A percentile compares a stretch with the other conserved stretches of the same genome.
These are phyloP conservation scores for Leptomonas pyrrhocoris DNA, from an alignment of 208 protist genomes.

Conservation along the genomic window DNA sequence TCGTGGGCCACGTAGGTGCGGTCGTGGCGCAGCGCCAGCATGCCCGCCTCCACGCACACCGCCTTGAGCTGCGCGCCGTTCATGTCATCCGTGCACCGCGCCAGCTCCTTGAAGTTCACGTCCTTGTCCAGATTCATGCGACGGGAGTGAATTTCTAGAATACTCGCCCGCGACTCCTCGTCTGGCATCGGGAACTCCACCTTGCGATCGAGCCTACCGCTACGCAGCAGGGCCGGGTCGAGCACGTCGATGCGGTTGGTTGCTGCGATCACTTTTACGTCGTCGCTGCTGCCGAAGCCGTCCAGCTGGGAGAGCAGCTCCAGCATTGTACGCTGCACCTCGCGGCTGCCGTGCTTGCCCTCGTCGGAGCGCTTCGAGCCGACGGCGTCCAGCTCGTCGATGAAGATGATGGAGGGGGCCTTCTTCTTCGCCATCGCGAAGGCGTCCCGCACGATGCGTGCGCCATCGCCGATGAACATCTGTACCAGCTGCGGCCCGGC, in stretches of 20 bases:
- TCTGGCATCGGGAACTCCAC: slow-evolving; percentile 99
- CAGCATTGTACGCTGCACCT: slow-evolving; percentile 99
- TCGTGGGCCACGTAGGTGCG: slow-evolving; percentile 94
- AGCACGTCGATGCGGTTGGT: slow-evolving; percentile 99
- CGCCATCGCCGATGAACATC: slow-evolving; percentile 98
- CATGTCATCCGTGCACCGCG: slow-evolving; percentile 99
- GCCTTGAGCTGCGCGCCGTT: slow-evolving; percentile 99
- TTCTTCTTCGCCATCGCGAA: slow-evolving; percentile 99
- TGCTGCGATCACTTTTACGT: slow-evolving; percentile 99
- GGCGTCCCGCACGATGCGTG: slow-evolving; percentile 99
- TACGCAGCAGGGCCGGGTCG: slow-evolving; percentile 99
- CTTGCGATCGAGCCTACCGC: slow-evolving; percentile 99
- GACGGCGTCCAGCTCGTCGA: slow-evolving; percentile 99
- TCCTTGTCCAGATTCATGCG: slow-evolving; percentile 97
- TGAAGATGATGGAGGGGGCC: slow-evolving; percentile 99
- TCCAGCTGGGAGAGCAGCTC: slow-evolving; percentile 99
- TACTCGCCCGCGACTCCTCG: slow-evolving; percentile 97
- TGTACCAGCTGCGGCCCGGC: slow-evolving; percentile 99
- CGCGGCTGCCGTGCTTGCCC: slow-evolving; percentile 97
- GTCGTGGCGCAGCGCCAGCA: slow-evolving; percentile 98
- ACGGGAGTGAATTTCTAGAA: slow-evolving; percentile 99
- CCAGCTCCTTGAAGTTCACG: slow-evolving; percentile 99
- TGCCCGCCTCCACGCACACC: slow-evolving; percentile 99
- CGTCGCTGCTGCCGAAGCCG: slow-evolving; percentile 97
- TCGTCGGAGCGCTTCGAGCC: slow-evolving; percentile 98